Conservation (phyloP, 495 filamentous ascomycete genomes). For the Penicillium salamii region DNA sequence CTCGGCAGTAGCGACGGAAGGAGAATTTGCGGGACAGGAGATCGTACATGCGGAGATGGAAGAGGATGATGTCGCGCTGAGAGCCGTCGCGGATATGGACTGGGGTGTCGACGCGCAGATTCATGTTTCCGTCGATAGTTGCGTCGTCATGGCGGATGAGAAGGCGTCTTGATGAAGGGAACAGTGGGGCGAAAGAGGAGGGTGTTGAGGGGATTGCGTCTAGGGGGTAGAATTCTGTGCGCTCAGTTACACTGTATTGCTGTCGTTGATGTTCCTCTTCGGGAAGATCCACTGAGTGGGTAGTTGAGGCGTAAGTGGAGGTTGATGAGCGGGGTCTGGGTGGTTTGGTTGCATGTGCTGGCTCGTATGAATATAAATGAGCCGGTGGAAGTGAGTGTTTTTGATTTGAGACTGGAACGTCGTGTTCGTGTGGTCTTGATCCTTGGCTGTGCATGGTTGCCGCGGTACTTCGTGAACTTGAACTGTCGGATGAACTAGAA, state of each 20-base stretch:
- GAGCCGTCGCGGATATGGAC: constrained; percentile 54
- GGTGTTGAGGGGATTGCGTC: constrained; percentile 73
- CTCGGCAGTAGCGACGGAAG: constrained; percentile 84
- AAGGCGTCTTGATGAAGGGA: constrained; percentile 78
- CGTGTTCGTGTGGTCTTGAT: constrained; percentile 38
- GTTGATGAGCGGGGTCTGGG: constrained; percentile 59
- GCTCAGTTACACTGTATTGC: constrained; percentile 58
- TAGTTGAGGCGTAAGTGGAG: constrained; percentile 79
- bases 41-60: constrained; percentile 95
- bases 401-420: neutral
- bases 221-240: constrained; percentile 58
- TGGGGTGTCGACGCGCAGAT: constrained; percentile 83
- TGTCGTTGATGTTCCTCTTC: constrained; percentile 40
- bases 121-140: constrained; percentile 95
- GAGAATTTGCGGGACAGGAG: constrained; percentile 84
- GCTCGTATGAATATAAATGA: neutral
- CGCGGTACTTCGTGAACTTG: constrained; percentile 62
- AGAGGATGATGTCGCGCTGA: constrained; percentile 72
- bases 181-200: constrained; percentile 78
- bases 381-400: neutral
- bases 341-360: neutral
- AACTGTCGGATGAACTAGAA: constrained; percentile 55
- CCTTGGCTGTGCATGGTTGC: constrained; percentile 51
- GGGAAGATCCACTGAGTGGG: constrained; percentile 57
- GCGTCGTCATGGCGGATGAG: constrained; percentile 88